phyloP scores from a whole-genome alignment of 108 stramenopile genomes.

The Nitzschia sp. region DNA sequence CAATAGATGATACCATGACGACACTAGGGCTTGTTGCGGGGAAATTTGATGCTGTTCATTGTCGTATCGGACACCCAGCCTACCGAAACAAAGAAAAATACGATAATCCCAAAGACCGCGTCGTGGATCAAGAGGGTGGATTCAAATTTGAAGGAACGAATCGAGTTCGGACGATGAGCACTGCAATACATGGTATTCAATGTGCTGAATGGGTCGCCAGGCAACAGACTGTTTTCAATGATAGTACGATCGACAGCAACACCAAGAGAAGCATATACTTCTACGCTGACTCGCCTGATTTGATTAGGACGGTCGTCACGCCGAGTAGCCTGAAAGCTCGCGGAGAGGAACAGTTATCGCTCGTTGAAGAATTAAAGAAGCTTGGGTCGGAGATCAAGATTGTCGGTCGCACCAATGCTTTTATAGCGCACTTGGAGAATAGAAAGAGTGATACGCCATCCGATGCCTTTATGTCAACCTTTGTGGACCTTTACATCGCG shows the following conservation, averaged over 20 bases:
- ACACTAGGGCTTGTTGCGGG: constrained; percentile 2
- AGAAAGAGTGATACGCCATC: neutral
- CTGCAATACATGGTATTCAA: constrained; percentile 1
- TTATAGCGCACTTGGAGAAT: constrained; percentile 10
- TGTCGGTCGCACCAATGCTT: constrained; percentile 2
- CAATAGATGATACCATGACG: neutral
- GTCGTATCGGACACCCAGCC: constrained; percentile 8
- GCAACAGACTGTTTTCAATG: neutral
- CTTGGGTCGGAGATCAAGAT: neutral
- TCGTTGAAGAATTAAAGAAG: neutral
- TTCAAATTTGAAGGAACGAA: constrained; percentile 4
- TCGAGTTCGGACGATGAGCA: neutral
- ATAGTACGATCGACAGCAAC: neutral
- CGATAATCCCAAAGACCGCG: neutral
- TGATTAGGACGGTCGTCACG: constrained; percentile 1
- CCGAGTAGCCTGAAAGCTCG: neutral
- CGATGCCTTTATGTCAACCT: constrained; percentile 16
- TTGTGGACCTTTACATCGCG: constrained; percentile 31
- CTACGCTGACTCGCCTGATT: neutral
- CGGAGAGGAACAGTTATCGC: neutral
- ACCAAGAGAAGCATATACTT: constrained; percentile 1
- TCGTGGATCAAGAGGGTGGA: neutral
- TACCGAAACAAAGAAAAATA: neutral
- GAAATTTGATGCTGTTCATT: constrained; percentile 11
- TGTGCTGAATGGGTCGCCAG: constrained; percentile 5